These are phyloP conservation scores for Graphiopsis chlorocephala DNA, from an alignment of 2,329 filamentous ascomycete genomes.

Conservation along the genomic window DNA sequence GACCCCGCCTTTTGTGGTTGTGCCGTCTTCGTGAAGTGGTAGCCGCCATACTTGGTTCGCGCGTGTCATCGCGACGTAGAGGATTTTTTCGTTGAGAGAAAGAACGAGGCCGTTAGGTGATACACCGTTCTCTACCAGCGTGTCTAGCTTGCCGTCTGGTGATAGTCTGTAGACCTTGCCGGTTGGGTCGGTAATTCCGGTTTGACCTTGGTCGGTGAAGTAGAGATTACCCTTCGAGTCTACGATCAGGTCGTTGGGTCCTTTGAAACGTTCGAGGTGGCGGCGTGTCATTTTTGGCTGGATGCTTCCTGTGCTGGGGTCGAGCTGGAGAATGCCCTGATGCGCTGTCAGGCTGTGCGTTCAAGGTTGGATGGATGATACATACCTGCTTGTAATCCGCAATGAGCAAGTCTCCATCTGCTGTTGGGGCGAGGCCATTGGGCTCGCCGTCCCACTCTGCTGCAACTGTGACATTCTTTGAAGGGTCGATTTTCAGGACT, in stretches of 20 bases:
- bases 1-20: slow-evolving; percentile 39
- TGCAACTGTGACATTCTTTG: slow-evolving; percentile 33
- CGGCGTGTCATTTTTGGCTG: slow-evolving; percentile 35
- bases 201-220: slow-evolving; percentile 48
- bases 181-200: slow-evolving; percentile 43
- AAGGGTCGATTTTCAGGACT: slow-evolving; percentile 35
- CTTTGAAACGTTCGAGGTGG: slow-evolving; percentile 46
- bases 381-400: slow-evolving; percentile 45
- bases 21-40: slow-evolving; percentile 40
- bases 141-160: slow-evolving; percentile 37
- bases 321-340: slow-evolving; percentile 40
- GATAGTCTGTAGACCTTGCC: slow-evolving; percentile 41
- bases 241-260: slow-evolving; percentile 43
- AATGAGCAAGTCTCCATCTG: slow-evolving; percentile 37
- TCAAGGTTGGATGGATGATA: no score
- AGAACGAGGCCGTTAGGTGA: slow-evolving; percentile 9
- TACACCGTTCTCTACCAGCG: slow-evolving; percentile 1
- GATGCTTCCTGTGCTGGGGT: slow-evolving; percentile 32
- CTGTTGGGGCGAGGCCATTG: slow-evolving; percentile 38
- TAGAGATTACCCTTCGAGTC: slow-evolving; percentile 40
- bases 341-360: background rate
- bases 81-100: slow-evolving; percentile 36
- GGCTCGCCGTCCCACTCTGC: slow-evolving; percentile 43
- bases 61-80: slow-evolving; percentile 42
- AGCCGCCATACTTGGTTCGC: slow-evolving; percentile 44